phyloP scores from a whole-genome alignment of 192 early-diverging fungal genomes.

The Coemansia javaensis region DNA sequence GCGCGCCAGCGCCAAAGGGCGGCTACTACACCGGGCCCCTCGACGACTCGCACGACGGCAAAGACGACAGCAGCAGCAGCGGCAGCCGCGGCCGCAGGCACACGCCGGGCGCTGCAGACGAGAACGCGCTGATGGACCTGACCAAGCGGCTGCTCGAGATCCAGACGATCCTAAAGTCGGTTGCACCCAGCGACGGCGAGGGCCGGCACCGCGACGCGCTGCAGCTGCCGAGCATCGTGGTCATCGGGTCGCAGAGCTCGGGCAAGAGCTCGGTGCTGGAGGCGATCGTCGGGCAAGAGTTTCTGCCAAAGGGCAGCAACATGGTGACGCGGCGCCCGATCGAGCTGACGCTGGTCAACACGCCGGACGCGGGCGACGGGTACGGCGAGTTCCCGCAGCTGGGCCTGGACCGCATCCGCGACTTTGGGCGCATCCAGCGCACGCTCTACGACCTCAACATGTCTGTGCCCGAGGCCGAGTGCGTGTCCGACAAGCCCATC shows the following conservation, averaged over 20 bases:
- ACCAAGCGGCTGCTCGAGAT: conserved; percentile 95
- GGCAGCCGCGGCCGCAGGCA: background rate
- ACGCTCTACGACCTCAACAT: conserved; percentile 93
- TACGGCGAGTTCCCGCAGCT: conserved; percentile 84
- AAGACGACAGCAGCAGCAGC: background rate
- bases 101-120: conserved; percentile 2
- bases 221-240: conserved; percentile 83
- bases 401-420: conserved; percentile 80
- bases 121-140: conserved; percentile 54
- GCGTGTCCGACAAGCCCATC: conserved; percentile 78
- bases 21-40: conserved; percentile 47
- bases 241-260: conserved; percentile 79
- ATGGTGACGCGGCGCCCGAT: conserved; percentile 84
- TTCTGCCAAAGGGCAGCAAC: conserved; percentile 79
- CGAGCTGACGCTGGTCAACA: conserved; percentile 79
- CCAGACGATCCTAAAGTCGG: conserved; percentile 84
- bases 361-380: conserved; percentile 67
- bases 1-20: conserved; percentile 33
- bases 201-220: conserved; percentile 56
- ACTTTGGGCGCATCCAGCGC: conserved; percentile 86
- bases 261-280: conserved; percentile 84
- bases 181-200: conserved; percentile 44
- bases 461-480: conserved; percentile 89
- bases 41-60: conserved; percentile 4
- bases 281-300: conserved; percentile 81